Evolutionary conservation across 2,329 filamentous ascomycete species (phyloP).

Genomic region (Claviceps cyperi): DNA sequence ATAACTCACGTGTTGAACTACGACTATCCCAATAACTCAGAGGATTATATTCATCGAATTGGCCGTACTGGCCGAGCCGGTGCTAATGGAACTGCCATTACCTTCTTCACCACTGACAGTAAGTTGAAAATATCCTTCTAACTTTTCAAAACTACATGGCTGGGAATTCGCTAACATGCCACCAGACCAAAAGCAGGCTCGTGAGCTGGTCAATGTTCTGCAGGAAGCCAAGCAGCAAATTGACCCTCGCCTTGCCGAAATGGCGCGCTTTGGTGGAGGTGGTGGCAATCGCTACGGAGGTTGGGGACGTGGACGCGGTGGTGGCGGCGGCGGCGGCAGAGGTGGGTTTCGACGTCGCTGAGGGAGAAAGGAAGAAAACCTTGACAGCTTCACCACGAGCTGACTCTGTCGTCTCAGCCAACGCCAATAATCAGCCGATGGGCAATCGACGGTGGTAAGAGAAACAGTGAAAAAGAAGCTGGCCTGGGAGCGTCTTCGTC

Average conservation of each 20-base stretch:
- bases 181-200: constrained; percentile 79
- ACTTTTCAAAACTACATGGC: background rate
- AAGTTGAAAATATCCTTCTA: constrained; percentile 29
- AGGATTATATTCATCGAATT: constrained; percentile 96
- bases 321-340: constrained; percentile 22
- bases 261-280: constrained; percentile 82
- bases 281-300: constrained; percentile 61
- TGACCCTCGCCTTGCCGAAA: constrained; percentile 88
- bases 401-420: constrained; percentile 24
- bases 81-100: constrained; percentile 89
- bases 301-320: constrained; percentile 49
- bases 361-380: constrained; percentile 10
- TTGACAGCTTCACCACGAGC: constrained; percentile 18
- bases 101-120: constrained; percentile 99
- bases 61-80: constrained; percentile 94
- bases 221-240: constrained; percentile 96
- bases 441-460: constrained; percentile 37
- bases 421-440: constrained; percentile 36
- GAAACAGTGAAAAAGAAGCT: background rate
- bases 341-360: constrained; percentile 28
- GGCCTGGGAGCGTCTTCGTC: background rate
- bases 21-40: constrained; percentile 98
- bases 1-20: constrained; percentile 99
- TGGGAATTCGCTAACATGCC: background rate
- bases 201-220: constrained; percentile 86